Percentiles rank a stretch among this genome's conserved stretches.
Conservation (phyloP, 495 filamentous ascomycete genomes). For the Penicillium daleae region DNA sequence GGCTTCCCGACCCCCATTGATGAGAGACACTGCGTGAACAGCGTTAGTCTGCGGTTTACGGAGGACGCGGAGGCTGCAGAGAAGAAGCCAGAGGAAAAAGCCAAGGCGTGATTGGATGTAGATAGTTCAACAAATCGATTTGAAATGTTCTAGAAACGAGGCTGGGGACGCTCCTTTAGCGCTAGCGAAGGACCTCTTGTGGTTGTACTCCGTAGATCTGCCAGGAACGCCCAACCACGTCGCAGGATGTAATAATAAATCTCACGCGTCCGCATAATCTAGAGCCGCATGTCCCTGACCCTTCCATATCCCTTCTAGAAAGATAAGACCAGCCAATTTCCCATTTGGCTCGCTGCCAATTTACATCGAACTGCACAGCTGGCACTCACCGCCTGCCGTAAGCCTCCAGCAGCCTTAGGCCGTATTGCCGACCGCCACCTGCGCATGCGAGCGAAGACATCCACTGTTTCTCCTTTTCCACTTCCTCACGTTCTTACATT, state of each 20-base stretch:
- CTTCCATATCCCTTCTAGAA: conserved; percentile 1
- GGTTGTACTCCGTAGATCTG: background rate
- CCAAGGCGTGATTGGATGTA: conserved; percentile 27
- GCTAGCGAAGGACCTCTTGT: conserved; percentile 2
- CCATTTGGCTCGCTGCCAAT: background rate
- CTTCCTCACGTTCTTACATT: conserved; percentile 14
- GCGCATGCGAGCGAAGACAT: conserved; percentile 18
- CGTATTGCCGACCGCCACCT: conserved; percentile 33
- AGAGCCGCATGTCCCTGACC: background rate
- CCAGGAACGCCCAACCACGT: background rate
- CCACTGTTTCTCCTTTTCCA: conserved; percentile 31
- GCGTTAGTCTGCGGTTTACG: conserved; percentile 82
- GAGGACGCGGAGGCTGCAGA: conserved; percentile 50
- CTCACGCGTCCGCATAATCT: background rate
- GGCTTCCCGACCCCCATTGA: conserved; percentile 88
- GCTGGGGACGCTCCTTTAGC: conserved; percentile 14
- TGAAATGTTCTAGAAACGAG: conserved; percentile 17
- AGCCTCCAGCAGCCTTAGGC: conserved; percentile 25
- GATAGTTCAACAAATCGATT: background rate
- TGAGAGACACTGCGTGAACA: conserved; percentile 97
- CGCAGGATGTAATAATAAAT: background rate
- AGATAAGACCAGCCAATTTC: background rate
- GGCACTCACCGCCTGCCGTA: conserved; percentile 27
- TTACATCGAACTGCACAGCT: conserved; percentile 29
- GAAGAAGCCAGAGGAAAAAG: conserved; percentile 39